phyloP scores from a whole-genome alignment of 306 rosid species.

The Ziziphus jujuba region DNA sequence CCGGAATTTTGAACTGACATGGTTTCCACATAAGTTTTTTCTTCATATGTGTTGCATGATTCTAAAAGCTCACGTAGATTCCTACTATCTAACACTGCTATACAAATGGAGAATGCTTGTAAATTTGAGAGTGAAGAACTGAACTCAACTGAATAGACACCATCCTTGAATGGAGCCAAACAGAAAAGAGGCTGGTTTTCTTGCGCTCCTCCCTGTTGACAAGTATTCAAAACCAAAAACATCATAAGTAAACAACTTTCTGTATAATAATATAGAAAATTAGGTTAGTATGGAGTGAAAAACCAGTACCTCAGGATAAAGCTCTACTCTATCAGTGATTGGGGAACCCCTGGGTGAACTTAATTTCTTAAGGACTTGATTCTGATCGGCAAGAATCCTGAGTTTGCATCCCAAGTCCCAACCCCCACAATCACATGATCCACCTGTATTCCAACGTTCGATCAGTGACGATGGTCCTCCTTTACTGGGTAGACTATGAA shows the following conservation, averaged over 20 bases:
- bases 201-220: constrained; percentile 59
- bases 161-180: constrained; percentile 60
- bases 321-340: constrained; percentile 51
- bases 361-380: constrained; percentile 38
- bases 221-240: constrained; percentile 22
- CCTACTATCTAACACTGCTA: constrained; percentile 72
- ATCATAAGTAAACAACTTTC: constrained; percentile 14
- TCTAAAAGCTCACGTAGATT: constrained; percentile 48
- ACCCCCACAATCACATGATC: constrained; percentile 97
- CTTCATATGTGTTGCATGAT: constrained; percentile 46
- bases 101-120: constrained; percentile 91
- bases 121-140: constrained; percentile 63
- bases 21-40: constrained; percentile 34
- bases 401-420: constrained; percentile 98
- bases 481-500: constrained; percentile 83
- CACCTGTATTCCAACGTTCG: constrained; percentile 95
- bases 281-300: constrained; percentile 11
- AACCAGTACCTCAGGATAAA: constrained; percentile 69
- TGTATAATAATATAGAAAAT: constrained; percentile 8
- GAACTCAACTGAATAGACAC: constrained; percentile 75
- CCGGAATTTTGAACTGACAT: constrained; percentile 38
- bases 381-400: constrained; percentile 52
- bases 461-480: constrained; percentile 96
- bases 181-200: constrained; percentile 54
- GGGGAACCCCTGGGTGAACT: constrained; percentile 39